A percentile compares a stretch with the other conserved stretches of the same genome.
Evolutionary conservation across 2,329 filamentous ascomycete species (phyloP).

Genomic region (Fonsecaea erecta): DNA sequence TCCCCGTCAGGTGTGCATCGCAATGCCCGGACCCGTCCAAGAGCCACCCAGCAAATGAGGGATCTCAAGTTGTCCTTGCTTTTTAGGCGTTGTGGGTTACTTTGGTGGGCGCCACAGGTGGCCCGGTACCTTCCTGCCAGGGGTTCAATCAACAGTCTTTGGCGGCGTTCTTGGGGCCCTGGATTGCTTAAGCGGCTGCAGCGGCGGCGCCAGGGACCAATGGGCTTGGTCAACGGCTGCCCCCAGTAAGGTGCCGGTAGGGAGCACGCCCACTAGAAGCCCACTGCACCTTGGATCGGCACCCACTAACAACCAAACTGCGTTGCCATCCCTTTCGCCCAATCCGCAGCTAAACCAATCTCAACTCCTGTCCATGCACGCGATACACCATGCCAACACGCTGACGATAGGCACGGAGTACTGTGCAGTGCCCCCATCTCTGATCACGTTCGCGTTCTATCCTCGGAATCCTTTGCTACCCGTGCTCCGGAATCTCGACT

Average conservation of each 20-base stretch:
- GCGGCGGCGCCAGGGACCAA: constrained; percentile 4
- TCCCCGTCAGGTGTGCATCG: not conserved
- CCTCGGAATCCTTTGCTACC: not conserved
- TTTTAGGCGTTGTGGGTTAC: constrained; percentile 1
- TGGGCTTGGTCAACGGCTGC: constrained; percentile 3
- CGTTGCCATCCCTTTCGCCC: constrained; percentile 4
- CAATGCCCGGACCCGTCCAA: not conserved
- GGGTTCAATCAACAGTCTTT: constrained; percentile 15
- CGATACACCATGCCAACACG: constrained; percentile 6
- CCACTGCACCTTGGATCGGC: constrained; percentile 8
- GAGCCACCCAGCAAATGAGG: constrained; percentile 12
- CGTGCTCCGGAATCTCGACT: not conserved
- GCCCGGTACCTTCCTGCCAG: constrained; percentile 11
- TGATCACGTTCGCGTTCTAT: not conserved
- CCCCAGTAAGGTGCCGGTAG: not conserved
- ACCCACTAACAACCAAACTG: constrained; percentile 6
- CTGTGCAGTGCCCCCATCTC: not conserved
- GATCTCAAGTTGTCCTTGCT: constrained; percentile 10
- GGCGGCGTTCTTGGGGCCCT: not conserved
- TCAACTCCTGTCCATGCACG: constrained; percentile 10
- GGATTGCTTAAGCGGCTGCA: constrained; percentile 13
- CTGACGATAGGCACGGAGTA: not conserved
- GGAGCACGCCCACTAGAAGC: not conserved
- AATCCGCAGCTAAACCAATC: constrained; percentile 16
- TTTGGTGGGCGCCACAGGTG: constrained; percentile 1